Evolutionary conservation across 2,329 filamentous ascomycete species (phyloP).

Genomic region (Fusarium hainanense): DNA sequence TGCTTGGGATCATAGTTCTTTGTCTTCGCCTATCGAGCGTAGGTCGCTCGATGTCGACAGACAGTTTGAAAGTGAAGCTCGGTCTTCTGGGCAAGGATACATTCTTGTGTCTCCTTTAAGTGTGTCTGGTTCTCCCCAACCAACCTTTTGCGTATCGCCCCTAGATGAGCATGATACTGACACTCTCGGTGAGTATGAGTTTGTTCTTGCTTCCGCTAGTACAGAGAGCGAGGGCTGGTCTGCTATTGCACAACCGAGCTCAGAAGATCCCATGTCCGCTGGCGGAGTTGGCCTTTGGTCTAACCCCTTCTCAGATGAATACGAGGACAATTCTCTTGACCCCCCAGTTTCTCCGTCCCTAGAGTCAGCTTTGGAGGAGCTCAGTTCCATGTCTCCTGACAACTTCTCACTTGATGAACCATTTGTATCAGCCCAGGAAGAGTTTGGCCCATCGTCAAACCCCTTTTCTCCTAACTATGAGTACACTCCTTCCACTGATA

Average conservation of each 20-base stretch:
- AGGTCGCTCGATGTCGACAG: neutral
- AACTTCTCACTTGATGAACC: neutral
- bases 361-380: neutral
- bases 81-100: neutral
- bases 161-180: neutral
- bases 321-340: neutral
- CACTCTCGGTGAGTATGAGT: neutral
- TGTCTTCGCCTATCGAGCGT: neutral
- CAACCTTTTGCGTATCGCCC: neutral
- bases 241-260: neutral
- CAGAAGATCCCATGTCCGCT: neutral
- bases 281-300: neutral
- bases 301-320: neutral
- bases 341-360: neutral
- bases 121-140: rapidly evolving
- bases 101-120: neutral
- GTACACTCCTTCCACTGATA: neutral
- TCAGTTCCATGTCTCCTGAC: neutral
- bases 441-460: neutral
- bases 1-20: too few relatives aligned
- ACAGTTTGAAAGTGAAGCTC: too few relatives aligned
- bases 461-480: neutral
- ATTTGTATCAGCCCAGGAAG: neutral
- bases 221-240: neutral
- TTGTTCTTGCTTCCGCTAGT: too few relatives aligned